Evolutionary conservation across 2,329 filamentous ascomycete genomes (phyloP).

Genomic region (Cordyceps fumosorosea): DNA sequence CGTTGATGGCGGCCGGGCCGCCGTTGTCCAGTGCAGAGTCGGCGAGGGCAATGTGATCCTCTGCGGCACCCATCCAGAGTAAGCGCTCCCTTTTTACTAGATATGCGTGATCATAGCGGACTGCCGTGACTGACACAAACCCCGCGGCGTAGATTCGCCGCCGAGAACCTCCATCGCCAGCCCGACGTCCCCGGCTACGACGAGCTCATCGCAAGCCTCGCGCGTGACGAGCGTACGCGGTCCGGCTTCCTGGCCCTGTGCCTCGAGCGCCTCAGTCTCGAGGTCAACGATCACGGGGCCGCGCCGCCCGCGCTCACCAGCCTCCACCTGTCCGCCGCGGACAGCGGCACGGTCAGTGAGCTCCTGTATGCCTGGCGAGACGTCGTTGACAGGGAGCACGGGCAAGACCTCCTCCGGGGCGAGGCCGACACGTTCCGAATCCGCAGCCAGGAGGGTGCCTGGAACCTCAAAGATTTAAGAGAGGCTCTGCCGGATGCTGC

Average conservation of each 20-base stretch:
- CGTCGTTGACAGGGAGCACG: constrained; percentile 58
- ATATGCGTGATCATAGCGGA: neutral
- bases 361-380: constrained; percentile 61
- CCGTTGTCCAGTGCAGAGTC: constrained; percentile 75
- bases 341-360: constrained; percentile 58
- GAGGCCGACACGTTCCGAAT: constrained; percentile 80
- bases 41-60: constrained; percentile 74
- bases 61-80: constrained; percentile 91
- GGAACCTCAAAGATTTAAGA: constrained; percentile 50
- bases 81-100: constrained; percentile 13
- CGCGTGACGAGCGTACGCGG: constrained; percentile 62
- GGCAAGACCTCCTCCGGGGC: constrained; percentile 66
- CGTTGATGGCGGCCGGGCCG: constrained; percentile 73
- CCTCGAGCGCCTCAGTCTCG: constrained; percentile 73
- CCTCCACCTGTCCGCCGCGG: constrained; percentile 71
- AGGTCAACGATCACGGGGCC: constrained; percentile 62
- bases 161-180: constrained; percentile 65
- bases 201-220: constrained; percentile 60
- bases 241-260: constrained; percentile 73
- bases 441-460: constrained; percentile 57
- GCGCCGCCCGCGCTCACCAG: constrained; percentile 72
- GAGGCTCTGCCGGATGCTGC: constrained; percentile 38
- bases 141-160: constrained; percentile 61
- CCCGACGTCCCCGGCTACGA: constrained; percentile 63
- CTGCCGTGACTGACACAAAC: constrained; percentile 9